phyloP scores from a whole-genome alignment of 2,329 filamentous ascomycete species.

The Anisogramma anomala region DNA sequence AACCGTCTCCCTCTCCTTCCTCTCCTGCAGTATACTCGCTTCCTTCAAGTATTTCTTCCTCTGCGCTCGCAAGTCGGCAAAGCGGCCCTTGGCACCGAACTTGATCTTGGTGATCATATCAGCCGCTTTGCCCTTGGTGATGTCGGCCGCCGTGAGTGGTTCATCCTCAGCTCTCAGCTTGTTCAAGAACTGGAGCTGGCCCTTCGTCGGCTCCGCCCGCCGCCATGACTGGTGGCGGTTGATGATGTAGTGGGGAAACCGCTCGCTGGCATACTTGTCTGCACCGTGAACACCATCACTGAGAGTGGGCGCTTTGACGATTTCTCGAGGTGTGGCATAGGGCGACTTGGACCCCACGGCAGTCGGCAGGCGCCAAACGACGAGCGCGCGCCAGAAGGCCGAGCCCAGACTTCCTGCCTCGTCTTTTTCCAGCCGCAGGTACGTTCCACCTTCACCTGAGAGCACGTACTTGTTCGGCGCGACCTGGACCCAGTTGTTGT shows the following conservation, averaged over 20 bases:
- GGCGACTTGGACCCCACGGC: slow-evolving; percentile 42
- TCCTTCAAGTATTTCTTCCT: slow-evolving; percentile 38
- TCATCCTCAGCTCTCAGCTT: slow-evolving; percentile 46
- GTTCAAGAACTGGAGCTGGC: slow-evolving; percentile 60
- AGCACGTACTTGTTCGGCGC: slow-evolving; percentile 62
- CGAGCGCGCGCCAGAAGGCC: slow-evolving; percentile 32
- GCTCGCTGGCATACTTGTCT: slow-evolving; percentile 63
- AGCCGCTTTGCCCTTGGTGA: slow-evolving; percentile 69
- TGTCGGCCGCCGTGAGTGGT: slow-evolving; percentile 38
- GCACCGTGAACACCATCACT: slow-evolving; percentile 69
- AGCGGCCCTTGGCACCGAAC: slow-evolving; percentile 63
- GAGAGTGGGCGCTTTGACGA: slow-evolving; percentile 57
- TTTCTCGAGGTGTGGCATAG: slow-evolving; percentile 55
- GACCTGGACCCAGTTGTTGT: slow-evolving; percentile 72
- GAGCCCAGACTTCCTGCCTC: slow-evolving; percentile 21
- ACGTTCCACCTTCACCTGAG: slow-evolving; percentile 51
- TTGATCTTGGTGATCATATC: slow-evolving; percentile 92
- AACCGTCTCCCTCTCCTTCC: slow-evolving; percentile 38
- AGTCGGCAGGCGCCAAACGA: slow-evolving; percentile 36
- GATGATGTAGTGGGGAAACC: slow-evolving; percentile 59
- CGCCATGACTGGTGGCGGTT: slow-evolving; percentile 59
- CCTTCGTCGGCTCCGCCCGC: slow-evolving; percentile 47
- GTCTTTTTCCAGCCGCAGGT: slow-evolving; percentile 39
- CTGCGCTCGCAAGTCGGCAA: slow-evolving; percentile 37
- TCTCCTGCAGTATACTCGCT: slow-evolving; percentile 23